Base-by-base conservation (phyloP, 192 early-diverging fungal species). In the Linnemannia schmuckeri region DNA sequence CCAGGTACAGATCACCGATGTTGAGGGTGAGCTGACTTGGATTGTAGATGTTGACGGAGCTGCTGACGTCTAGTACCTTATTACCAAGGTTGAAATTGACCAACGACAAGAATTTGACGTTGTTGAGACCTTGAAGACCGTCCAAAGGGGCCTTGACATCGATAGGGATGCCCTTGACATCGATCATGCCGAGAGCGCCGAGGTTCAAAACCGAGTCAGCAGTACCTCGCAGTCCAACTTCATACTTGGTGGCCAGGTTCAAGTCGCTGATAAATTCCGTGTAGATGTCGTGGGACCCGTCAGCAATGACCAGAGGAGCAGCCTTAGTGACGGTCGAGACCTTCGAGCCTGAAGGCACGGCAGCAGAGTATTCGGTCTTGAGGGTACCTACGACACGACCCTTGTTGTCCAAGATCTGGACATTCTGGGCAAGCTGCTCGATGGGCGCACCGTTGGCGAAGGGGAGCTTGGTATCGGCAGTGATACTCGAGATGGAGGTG, bases 371-470 rank as follows among this genome's bases (percentile, higher is more conserved):
- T 13, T 35, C 44, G 4, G 74, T 83, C 5, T 6, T 57, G 38
- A 89, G 70, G 0, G 49, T 79, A 6, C 83, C 88, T 20, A 89
- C 72, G 8, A 68, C 30, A 6, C 27, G 73, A 5, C 49, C 68
- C 4, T 76, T 61, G 2, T 70, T 37, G 52, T 82, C 88, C 63
- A 82, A 77, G 18, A 93, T 54, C 38, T 88, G 79, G 4, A 93
- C 72, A 18, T 90, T 85, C 69, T 92, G 89, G 35, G 85, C 78
- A 18, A 92, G 87, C 35, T 85, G 42, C 24, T 77, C 78, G 71
- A 94, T 90, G 12, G 83, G 88, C 24, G 90, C 76, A n/a, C 9
- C 85, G 70, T n/a, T 91, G 88, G 87, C 88, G 55, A 94, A 94
- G 12, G 93, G 93, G 61, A 94, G 90, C 18, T 88, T 78, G 77